A percentile compares a stretch with the other conserved stretches of the same genome.
Conservation (phyloP, 2,329 filamentous ascomycete genomes). For the Aureobasidium sp. region DNA sequence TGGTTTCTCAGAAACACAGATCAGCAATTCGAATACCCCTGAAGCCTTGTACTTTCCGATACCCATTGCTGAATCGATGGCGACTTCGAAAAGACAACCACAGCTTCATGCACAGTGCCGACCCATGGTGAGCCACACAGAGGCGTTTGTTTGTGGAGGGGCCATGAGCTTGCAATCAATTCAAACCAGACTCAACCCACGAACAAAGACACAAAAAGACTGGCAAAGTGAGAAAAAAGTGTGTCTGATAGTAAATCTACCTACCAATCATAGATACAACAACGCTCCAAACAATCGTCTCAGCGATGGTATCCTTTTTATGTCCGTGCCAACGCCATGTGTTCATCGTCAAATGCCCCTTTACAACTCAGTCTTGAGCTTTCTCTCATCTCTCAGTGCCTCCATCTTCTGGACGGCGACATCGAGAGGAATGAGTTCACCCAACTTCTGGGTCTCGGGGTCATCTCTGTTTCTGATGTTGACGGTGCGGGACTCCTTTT, state of each 20-base stretch:
- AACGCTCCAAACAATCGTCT: slow-evolving; percentile 3
- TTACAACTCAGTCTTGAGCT: slow-evolving; percentile 25
- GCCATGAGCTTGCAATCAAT: neutral
- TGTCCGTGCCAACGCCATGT: neutral
- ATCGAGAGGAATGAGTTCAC: slow-evolving; percentile 54
- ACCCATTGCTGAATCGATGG: neutral
- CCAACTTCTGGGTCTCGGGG: slow-evolving; percentile 54
- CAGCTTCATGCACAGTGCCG: neutral
- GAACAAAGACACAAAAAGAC: neutral
- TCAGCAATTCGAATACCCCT: neutral
- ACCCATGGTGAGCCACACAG: neutral
- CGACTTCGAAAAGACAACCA: neutral
- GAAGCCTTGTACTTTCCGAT: neutral
- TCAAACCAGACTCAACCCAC: neutral
- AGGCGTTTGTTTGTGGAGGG: too few species aligned
- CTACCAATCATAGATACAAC: slow-evolving; percentile 3
- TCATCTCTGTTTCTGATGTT: slow-evolving; percentile 61
- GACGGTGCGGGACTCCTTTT: slow-evolving; percentile 52
- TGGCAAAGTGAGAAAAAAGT: neutral
- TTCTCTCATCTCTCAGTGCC: slow-evolving; percentile 38
- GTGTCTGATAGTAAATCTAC: slow-evolving; percentile 3
- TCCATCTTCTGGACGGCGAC: slow-evolving; percentile 50
- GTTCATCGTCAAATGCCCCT: neutral
- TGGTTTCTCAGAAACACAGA: too few species aligned
- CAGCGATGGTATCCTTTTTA: neutral